Evolutionary conservation across 768 basidiomycete genomes (phyloP).

Genomic region (Tricholoma furcatifolium): DNA sequence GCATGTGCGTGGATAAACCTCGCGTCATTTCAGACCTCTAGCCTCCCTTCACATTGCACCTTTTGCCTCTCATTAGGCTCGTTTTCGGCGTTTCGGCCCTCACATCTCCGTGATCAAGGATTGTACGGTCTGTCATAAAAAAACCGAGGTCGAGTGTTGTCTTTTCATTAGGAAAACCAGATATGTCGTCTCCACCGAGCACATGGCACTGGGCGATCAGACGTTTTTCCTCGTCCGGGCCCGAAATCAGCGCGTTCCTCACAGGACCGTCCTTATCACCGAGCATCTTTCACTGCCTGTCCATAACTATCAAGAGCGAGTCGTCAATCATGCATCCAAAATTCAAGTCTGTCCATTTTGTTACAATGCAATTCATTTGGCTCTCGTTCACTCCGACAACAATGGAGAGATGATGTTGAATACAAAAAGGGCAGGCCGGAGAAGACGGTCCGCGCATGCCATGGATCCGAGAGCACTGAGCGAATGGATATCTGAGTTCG

Average conservation of each 20-base stretch:
- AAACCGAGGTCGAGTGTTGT: neutral
- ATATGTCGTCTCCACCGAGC: neutral
- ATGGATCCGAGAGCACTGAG: neutral
- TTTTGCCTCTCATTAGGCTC: neutral
- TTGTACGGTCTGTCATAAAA: neutral
- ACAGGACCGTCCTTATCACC: conserved; percentile 10
- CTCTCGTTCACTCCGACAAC: neutral
- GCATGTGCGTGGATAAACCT: conserved; percentile 1
- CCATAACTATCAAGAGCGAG: neutral
- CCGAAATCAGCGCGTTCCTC: conserved; percentile 15
- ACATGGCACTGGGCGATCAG: conserved; percentile 4
- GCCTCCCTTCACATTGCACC: neutral
- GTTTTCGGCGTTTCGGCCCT: conserved; percentile 7
- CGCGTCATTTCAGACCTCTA: neutral
- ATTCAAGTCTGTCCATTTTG: neutral
- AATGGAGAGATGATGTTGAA: neutral
- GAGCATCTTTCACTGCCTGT: neutral
- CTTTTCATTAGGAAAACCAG: neutral
- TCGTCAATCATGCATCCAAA: no score
- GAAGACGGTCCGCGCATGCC: neutral
- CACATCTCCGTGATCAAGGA: conserved; percentile 5
- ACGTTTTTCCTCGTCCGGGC: conserved; percentile 5
- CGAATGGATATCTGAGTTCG: neutral
- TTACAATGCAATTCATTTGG: neutral
- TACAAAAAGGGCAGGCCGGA: neutral